Evolutionary conservation across 2,329 filamentous ascomycete species (phyloP).

Genomic region (Botrytis galanthina): DNA sequence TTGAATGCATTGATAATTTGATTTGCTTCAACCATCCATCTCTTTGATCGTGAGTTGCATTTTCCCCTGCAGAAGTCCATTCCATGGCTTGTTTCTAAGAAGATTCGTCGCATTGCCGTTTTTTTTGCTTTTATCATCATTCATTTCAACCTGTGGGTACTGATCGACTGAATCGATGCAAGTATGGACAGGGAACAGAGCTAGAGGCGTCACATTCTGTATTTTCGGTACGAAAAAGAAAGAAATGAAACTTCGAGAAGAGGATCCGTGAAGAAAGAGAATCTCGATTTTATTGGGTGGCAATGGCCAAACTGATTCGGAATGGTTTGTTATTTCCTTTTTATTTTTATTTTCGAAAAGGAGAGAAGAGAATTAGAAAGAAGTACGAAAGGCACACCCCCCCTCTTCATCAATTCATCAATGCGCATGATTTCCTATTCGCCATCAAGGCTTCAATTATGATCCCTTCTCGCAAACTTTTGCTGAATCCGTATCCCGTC

Average conservation of each 20-base stretch:
- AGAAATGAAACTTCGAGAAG: slow-evolving; percentile 8
- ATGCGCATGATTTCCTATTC: not conserved
- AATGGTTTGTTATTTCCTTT: not conserved
- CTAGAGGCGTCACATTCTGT: not conserved
- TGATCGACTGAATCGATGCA: slow-evolving; percentile 1
- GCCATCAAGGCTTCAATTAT: not conserved
- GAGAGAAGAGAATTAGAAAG: not conserved
- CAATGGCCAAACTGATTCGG: not conserved
- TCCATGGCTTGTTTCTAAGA: not conserved
- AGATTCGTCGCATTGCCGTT: not conserved
- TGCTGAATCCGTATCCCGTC: not conserved
- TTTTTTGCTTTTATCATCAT: not conserved
- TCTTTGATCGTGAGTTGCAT: not conserved
- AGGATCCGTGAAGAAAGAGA: slow-evolving; percentile 4
- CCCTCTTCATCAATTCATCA: not conserved
- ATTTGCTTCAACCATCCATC: not conserved
- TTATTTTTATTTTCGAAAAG: not conserved
- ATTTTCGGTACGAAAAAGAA: slow-evolving; percentile 14
- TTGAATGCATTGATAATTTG: slow-evolving; percentile 5
- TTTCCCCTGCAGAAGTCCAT: slow-evolving; percentile 13
- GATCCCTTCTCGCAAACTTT: not conserved
- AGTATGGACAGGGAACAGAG: not conserved
- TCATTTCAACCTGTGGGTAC: not conserved
- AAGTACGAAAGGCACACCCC: not conserved
- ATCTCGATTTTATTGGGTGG: not conserved